Evolutionary conservation across 2,329 filamentous ascomycete species (phyloP), one percentile per base, ranked within the genome.

Genomic region (Cercospora canescens): DNA sequence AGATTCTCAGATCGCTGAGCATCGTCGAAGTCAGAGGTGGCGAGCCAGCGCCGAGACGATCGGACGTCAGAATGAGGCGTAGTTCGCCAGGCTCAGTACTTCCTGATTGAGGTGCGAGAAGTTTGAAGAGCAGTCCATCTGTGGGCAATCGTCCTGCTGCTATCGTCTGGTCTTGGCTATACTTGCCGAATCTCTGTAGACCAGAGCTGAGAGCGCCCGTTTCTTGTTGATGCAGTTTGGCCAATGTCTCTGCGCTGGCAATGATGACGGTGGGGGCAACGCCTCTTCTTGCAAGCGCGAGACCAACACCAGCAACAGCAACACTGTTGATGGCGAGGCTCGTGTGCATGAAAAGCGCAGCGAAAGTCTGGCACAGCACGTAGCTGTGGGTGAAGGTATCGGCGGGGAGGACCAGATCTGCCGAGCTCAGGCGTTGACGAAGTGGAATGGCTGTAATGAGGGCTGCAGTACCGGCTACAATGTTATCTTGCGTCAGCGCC

Each of bases 261-360:
- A 96, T 88, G 62, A 97, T 83, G 65, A 97, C 86, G 4, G 94
- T 97, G 1, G 94, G 94, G 0, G 91, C 87, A 41, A 96, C 83
- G 55, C 89, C 88, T 66, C 88, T 86, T 24, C 91, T 91, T 24
- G 93, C 92, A 24, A 93, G 80, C 18, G 84, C 82, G 39, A 98
- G 84, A 75, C 95, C 88, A 12, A 91, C 84, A 11, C 87, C 87
- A 37, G 87, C 85, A 6, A 91, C 91, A 16, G 93, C 91, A 28
- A 96, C 93, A 0, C 93, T 95, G 80, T 92, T 98, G 74, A 99
- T 86, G 28, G 93, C 92, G 21, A 99, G 81, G 0, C 93, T 95
- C 18, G 92, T 86, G 76, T 96, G 95, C 24, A 88, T 90, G 79
- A 89, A 96, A 8, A 99, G 85, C 0, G 94, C 93, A 1, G 90